Evolutionary conservation across 2,329 filamentous ascomycete species (phyloP).

Genomic region (Hypoxylon sp.): DNA sequence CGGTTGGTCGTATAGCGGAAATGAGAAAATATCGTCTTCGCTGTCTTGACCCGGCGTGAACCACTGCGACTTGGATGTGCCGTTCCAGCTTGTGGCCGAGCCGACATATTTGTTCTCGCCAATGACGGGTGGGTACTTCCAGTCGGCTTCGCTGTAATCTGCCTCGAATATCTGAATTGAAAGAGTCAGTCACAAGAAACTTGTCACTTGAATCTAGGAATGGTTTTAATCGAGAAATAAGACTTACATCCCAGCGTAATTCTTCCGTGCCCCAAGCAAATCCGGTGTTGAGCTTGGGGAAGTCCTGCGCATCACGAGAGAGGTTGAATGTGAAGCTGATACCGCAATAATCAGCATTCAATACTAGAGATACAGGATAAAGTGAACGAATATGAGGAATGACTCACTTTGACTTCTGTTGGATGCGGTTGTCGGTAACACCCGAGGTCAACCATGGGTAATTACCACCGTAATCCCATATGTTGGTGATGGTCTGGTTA

Average conservation of each 20-base stretch:
- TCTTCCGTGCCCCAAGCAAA: constrained; percentile 50
- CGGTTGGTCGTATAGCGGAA: constrained; percentile 56
- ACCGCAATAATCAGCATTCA: neutral
- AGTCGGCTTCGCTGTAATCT: constrained; percentile 58
- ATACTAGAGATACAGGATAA: neutral
- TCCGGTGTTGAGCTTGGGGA: constrained; percentile 46
- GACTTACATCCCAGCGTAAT: constrained; percentile 51
- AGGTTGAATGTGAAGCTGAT: constrained; percentile 52
- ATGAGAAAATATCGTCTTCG: constrained; percentile 58
- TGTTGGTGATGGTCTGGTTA: constrained; percentile 36
- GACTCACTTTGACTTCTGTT: constrained; percentile 44
- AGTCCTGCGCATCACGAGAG: constrained; percentile 46
- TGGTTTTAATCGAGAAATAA: neutral
- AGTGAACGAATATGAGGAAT: neutral
- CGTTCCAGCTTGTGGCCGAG: constrained; percentile 59
- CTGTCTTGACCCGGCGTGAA: constrained; percentile 57
- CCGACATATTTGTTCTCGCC: constrained; percentile 61
- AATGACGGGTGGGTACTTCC: constrained; percentile 60
- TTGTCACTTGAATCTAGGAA: neutral
- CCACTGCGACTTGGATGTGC: constrained; percentile 53
- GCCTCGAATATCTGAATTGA: constrained; percentile 56
- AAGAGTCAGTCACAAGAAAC: neutral
- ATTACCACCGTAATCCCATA: constrained; percentile 40
- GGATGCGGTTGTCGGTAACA: constrained; percentile 16
- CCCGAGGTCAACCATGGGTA: constrained; percentile 40